Evolutionary conservation across 257 asterid genomes (phyloP).

Genomic region (Schizonepeta tenuifolia): DNA sequence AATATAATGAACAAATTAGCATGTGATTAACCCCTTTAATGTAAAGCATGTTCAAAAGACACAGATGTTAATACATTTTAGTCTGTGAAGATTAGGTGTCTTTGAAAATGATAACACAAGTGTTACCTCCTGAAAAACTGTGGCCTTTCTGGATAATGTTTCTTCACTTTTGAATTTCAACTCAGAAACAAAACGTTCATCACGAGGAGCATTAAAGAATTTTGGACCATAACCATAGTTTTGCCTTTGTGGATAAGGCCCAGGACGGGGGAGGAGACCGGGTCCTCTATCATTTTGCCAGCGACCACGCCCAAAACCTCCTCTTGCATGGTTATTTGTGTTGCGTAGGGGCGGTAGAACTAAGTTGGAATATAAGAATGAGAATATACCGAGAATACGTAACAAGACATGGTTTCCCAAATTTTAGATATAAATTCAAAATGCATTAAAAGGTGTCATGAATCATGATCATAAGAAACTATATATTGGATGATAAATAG

Average conservation of each 20-base stretch:
- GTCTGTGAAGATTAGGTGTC: constrained; percentile 20
- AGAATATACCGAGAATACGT: constrained; percentile 11
- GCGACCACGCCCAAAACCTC: constrained; percentile 83
- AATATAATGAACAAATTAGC: constrained; percentile 11
- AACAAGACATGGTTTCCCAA: constrained; percentile 6
- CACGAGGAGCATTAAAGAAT: constrained; percentile 64
- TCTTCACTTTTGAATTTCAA: constrained; percentile 95
- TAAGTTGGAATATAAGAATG: constrained; percentile 38
- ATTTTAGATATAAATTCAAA: neutral
- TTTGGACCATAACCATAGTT: constrained; percentile 60
- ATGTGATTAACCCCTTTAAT: constrained; percentile 15
- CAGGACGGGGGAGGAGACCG: constrained; percentile 87
- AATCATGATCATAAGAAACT: neutral
- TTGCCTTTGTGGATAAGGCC: constrained; percentile 72
- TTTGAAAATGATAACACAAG: constrained; percentile 3
- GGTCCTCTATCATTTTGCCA: constrained; percentile 83
- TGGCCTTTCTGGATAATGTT: constrained; percentile 83
- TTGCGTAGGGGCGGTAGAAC: constrained; percentile 68
- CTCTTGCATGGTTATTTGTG: constrained; percentile 67
- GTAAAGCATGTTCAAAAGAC: constrained; percentile 12
- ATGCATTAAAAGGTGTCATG: neutral
- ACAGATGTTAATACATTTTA: constrained; percentile 17
- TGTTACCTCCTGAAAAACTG: constrained; percentile 82
- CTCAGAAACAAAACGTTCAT: constrained; percentile 90
- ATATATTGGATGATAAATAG: neutral